phyloP scores from a whole-genome alignment of 2,329 filamentous ascomycete species.

The Diaporthe aspalathi region DNA sequence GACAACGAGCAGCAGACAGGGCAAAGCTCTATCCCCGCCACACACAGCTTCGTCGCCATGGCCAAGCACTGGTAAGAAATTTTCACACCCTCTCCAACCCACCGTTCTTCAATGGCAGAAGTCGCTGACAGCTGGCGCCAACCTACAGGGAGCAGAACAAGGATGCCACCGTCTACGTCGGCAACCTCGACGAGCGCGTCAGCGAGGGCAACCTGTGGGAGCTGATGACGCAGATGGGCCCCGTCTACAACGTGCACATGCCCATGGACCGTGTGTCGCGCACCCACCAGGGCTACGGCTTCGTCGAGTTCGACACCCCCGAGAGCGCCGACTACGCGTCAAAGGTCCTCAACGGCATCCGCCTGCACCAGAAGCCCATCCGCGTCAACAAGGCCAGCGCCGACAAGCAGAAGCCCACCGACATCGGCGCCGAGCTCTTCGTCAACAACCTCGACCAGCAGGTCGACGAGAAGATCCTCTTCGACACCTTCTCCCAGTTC shows the following conservation, averaged over 20 bases:
- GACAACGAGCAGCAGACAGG: neutral
- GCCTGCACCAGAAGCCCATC: constrained; percentile 92
- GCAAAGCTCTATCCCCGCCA: neutral
- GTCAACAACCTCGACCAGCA: constrained; percentile 94
- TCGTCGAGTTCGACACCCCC: constrained; percentile 97
- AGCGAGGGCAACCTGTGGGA: constrained; percentile 93
- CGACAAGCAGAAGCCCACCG: constrained; percentile 92
- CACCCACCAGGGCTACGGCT: constrained; percentile 96
- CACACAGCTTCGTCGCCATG: constrained; percentile 40
- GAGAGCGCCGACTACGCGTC: constrained; percentile 97
- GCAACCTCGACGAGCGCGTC: constrained; percentile 97
- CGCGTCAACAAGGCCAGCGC: constrained; percentile 93
- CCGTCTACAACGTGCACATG: constrained; percentile 97
- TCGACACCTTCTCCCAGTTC: constrained; percentile 93
- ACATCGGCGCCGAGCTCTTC: constrained; percentile 97
- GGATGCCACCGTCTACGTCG: constrained; percentile 97
- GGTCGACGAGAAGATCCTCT: constrained; percentile 95
- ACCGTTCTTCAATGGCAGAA: neutral
- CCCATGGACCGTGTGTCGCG: constrained; percentile 98
- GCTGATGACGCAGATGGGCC: constrained; percentile 96
- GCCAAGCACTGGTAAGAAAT: constrained; percentile 47
- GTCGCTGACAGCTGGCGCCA: constrained; percentile 8
- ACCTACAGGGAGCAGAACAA: constrained; percentile 89
- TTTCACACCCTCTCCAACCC: neutral
- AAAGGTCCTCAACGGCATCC: constrained; percentile 95